Percentiles rank a stretch among this genome's conserved stretches.
Evolutionary conservation across 139 green algal genomes (phyloP).

Genomic region (Penium margaritaceum): DNA sequence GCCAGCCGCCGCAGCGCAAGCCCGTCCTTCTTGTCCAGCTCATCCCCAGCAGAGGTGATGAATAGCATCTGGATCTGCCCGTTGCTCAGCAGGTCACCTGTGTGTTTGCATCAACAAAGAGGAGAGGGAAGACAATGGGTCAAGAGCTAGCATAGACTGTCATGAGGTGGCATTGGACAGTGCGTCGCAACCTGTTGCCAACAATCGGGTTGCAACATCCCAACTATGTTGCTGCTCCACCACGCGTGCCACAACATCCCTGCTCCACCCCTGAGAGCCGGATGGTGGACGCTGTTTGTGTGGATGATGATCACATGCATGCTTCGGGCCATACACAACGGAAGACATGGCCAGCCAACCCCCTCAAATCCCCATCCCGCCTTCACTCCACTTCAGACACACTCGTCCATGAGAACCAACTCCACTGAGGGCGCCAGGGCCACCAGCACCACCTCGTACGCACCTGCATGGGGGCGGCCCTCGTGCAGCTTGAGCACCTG

Average conservation of each 20-base stretch:
- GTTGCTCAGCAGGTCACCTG: constrained; percentile 45
- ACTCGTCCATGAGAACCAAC: background rate
- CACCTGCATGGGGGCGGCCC: constrained; percentile 72
- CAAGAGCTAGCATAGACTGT: background rate
- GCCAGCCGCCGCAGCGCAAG: constrained; percentile 82
- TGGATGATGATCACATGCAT: background rate
- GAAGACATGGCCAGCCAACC: background rate
- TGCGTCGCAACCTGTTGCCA: background rate
- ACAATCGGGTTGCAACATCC: background rate
- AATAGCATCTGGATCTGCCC: constrained; percentile 74
- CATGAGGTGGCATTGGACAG: background rate
- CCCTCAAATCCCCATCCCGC: background rate
- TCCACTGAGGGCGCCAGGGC: too few relatives aligned
- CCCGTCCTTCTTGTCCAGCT: constrained; percentile 80
- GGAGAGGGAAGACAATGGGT: background rate
- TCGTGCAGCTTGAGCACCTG: constrained; percentile 95
- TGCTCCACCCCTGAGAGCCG: background rate
- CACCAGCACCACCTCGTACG: too few relatives aligned
- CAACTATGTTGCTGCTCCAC: background rate
- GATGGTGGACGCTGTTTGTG: background rate
- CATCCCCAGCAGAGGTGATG: constrained; percentile 82
- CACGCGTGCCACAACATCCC: background rate
- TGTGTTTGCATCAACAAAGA: background rate
- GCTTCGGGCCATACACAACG: too few relatives aligned
- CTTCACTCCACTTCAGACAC: background rate